Evolutionary conservation across 495 filamentous ascomycete genomes (phyloP), one percentile per base, ranked within the genome.

Genomic region (Aspergillus sclerotiicarbonarius): DNA sequence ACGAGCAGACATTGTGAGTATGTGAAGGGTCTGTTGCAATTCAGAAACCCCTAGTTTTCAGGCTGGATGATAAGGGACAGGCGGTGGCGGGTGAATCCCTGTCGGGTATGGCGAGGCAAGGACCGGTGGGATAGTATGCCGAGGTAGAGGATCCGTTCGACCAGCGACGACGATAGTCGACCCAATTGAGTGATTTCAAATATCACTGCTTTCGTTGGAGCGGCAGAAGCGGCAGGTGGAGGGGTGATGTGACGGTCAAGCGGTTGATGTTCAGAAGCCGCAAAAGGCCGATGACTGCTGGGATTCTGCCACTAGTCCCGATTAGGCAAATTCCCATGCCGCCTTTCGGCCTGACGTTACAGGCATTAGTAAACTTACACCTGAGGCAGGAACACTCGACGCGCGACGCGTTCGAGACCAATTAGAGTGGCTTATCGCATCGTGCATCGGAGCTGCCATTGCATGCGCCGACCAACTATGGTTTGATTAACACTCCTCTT

Each of bases 241-340:
- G 71, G 74, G 74, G 74, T 67, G 69, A 62, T 60, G 63, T 58
- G 53, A 58, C 65, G 62, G 49, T 65, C 60, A 60, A 50, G 68
- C 63, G 67, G 65, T 74, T 73, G 73, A 76, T 72, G 73, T 74
- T 73, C 64, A 53, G 72, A 76, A 77, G 70, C 75, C 72, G 73
- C 70, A 73, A 73, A 75, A 76, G 72, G 68, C 74, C 74, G 71
- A 72, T 59, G 47, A 50, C 47, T 50, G 25, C 47, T 50, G 68
- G 65, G 68, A 66, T 69, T 61, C 71, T 57, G 32, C 44, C 72
- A 56, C 72, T 76, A 75, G 62, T 69, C 71, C 64, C 16, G 16
- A 62, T 68, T 59, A 57, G 70, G 69, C 55, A 63, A 59, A 58
- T 68, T 63, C 41, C 44, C 54, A 64, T 60, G 60, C 72, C 68